Conservation (phyloP, 2,329 filamentous ascomycete species). For the Aureobasidium musti region DNA sequence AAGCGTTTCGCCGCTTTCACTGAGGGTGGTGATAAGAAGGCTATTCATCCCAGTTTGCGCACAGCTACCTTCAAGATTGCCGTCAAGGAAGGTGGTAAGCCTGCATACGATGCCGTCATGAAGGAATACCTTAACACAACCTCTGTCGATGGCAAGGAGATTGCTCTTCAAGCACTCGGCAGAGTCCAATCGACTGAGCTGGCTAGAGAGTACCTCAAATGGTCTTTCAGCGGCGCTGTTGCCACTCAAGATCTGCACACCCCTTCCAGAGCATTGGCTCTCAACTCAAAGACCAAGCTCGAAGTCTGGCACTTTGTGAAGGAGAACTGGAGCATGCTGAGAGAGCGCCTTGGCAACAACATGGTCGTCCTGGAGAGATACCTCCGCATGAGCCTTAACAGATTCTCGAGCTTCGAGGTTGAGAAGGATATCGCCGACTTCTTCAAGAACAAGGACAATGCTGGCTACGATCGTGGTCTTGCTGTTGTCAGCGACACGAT, state of each 20-base stretch:
- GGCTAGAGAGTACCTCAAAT: constrained; percentile 66
- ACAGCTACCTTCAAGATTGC: constrained; percentile 77
- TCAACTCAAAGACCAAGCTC: constrained; percentile 70
- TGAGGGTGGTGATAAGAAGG: constrained; percentile 64
- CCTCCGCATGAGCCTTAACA: constrained; percentile 72
- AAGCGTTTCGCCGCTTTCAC: constrained; percentile 80
- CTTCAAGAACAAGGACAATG: constrained; percentile 83
- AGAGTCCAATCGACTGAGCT: constrained; percentile 69
- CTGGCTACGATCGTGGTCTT: constrained; percentile 81
- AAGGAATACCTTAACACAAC: constrained; percentile 81
- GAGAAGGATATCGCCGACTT: constrained; percentile 79
- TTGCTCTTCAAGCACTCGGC: constrained; percentile 75
- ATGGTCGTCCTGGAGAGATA: constrained; percentile 89
- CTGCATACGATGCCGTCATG: constrained; percentile 74
- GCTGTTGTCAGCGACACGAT: constrained; percentile 86
- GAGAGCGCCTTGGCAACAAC: constrained; percentile 72
- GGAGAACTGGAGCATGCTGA: constrained; percentile 74
- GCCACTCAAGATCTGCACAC: constrained; percentile 85
- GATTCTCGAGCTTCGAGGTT: constrained; percentile 70
- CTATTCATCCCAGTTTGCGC: constrained; percentile 80
- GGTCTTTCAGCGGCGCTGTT: constrained; percentile 82
- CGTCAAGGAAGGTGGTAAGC: constrained; percentile 69
- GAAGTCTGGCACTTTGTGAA: constrained; percentile 85
- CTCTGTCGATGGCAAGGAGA: constrained; percentile 88
- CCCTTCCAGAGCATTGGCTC: constrained; percentile 70